Evolutionary conservation across 805 yeast species (phyloP), one percentile per base, ranked within the genome.

Genomic region (Clavispora phyllophila): DNA sequence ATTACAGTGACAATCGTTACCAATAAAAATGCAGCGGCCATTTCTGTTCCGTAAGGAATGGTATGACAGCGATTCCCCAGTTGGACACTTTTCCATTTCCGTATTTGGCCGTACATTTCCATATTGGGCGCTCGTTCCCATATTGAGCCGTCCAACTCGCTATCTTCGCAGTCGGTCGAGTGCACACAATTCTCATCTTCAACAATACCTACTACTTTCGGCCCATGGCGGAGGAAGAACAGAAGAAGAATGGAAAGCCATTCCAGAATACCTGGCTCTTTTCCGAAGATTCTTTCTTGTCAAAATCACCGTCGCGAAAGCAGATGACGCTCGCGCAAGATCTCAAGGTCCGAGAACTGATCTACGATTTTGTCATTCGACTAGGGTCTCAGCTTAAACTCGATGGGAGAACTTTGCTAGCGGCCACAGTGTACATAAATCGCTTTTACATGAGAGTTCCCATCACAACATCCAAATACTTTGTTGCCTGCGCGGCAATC

Each of bases 401-500:
- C 23, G 73, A 68, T 46, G 68, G 70, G 4, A 51, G 61, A 23
- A 68, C 75, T 33, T 68, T 70, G n/a, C 57, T 66, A 25, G 71
- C 72, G 1, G 70, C 75, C 10, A 65, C 73, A 3, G 49, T 70
- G 15, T 69, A 67, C 47, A 45, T 63, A 17, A 62, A 65, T 42
- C 53, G 75, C 8, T 69, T 58, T 43, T 70, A 66, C 47, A 66
- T 67, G 73, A 49, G 73, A 24, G 44, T 60, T 46, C 72, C 74
- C 13, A 67, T 70, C 26, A 64, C 74, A 14, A 58, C 65, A 13
- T 69, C 74, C 31, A 70, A 70, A 45, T 68, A 70, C 53, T 70
- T 58, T 45, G 72, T 70, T 23, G 73, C 72, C 3, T 58, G 68
- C 46, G 72, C 74, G 4, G 74, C 74, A 5, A 46, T 70, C 9